phyloP scores from a whole-genome alignment of 495 filamentous ascomycete species.

The Xylaria grammica region DNA sequence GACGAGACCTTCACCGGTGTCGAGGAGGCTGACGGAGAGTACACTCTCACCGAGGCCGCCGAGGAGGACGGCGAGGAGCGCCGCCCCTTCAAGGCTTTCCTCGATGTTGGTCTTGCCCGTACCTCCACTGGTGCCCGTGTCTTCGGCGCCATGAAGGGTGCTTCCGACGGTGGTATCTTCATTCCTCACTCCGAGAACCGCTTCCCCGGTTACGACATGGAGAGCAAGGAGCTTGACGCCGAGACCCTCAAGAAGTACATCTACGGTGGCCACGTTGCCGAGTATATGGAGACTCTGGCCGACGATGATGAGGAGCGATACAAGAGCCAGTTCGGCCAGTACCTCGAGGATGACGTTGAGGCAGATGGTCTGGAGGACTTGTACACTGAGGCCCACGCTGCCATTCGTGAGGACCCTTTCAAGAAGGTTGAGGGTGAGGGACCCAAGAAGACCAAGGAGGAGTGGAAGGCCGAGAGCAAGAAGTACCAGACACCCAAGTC shows the following conservation, averaged over 20 bases:
- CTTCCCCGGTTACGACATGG: conserved; percentile 98
- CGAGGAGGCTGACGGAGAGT: conserved; percentile 94
- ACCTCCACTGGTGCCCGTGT: conserved; percentile 98
- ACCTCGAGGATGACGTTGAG: conserved; percentile 95
- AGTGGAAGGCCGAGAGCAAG: conserved; percentile 94
- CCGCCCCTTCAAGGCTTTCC: conserved; percentile 97
- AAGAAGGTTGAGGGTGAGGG: conserved; percentile 85
- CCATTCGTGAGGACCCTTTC: conserved; percentile 97
- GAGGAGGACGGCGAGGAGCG: conserved; percentile 82
- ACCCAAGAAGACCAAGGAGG: conserved; percentile 89
- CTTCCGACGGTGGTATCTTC: conserved; percentile 95
- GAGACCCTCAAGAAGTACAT: conserved; percentile 99
- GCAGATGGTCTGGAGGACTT: conserved; percentile 97
- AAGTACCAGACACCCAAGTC: conserved; percentile 83
- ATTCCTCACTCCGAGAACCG: conserved; percentile 98
- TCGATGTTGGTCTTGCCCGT: conserved; percentile 95
- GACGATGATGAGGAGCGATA: conserved; percentile 99
- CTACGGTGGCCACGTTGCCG: conserved; percentile 94
- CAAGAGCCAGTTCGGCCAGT: conserved; percentile 95
- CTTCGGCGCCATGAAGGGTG: conserved; percentile 99
- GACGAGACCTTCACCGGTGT: conserved; percentile 91
- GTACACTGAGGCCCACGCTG: conserved; percentile 91
- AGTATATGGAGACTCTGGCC: conserved; percentile 99
- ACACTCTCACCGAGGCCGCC: conserved; percentile 86
- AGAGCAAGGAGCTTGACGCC: conserved; percentile 94